Conservation (phyloP, 495 filamentous ascomycete species). For the Neurospora discreta region DNA sequence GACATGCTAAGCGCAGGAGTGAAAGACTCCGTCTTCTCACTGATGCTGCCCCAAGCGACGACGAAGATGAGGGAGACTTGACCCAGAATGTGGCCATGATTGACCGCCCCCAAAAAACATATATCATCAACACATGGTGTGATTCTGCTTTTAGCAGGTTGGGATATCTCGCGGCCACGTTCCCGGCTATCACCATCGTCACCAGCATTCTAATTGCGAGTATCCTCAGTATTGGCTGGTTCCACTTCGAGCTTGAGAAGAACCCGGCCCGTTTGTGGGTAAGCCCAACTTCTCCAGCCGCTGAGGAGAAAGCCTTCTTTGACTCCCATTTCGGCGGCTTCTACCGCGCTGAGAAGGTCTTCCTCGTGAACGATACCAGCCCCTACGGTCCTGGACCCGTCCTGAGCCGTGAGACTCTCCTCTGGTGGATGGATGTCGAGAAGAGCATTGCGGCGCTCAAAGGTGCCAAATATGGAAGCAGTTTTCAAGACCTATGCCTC, state of each 20-base stretch:
- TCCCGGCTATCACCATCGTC: slow-evolving; percentile 72
- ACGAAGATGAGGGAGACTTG: slow-evolving; percentile 80
- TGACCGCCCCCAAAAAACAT: slow-evolving; percentile 61
- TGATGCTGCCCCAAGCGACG: slow-evolving; percentile 71
- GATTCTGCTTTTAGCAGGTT: slow-evolving; percentile 74
- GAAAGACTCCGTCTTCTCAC: slow-evolving; percentile 79
- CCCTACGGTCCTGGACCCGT: slow-evolving; percentile 56
- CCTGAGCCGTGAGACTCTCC: slow-evolving; percentile 73
- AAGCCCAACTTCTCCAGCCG: slow-evolving; percentile 79
- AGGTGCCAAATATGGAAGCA: slow-evolving; percentile 49
- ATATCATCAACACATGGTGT: slow-evolving; percentile 64
- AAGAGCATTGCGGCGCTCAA: slow-evolving; percentile 56
- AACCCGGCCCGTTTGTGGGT: slow-evolving; percentile 93
- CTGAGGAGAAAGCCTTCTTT: slow-evolving; percentile 88
- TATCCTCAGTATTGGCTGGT: slow-evolving; percentile 75
- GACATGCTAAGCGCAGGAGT: slow-evolving; percentile 58
- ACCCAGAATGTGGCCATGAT: slow-evolving; percentile 56
- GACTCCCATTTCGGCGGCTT: slow-evolving; percentile 94
- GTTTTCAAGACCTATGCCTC: slow-evolving; percentile 79
- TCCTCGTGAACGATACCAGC: slow-evolving; percentile 79
- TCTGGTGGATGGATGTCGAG: slow-evolving; percentile 94
- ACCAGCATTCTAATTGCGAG: slow-evolving; percentile 57
- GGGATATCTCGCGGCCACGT: slow-evolving; percentile 70
- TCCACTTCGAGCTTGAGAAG: slow-evolving; percentile 73
- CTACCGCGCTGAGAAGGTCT: slow-evolving; percentile 85